These are phyloP conservation scores for Fusarium sp. DNA, from an alignment of 2,329 filamentous ascomycete genomes.

Conservation along the genomic window DNA sequence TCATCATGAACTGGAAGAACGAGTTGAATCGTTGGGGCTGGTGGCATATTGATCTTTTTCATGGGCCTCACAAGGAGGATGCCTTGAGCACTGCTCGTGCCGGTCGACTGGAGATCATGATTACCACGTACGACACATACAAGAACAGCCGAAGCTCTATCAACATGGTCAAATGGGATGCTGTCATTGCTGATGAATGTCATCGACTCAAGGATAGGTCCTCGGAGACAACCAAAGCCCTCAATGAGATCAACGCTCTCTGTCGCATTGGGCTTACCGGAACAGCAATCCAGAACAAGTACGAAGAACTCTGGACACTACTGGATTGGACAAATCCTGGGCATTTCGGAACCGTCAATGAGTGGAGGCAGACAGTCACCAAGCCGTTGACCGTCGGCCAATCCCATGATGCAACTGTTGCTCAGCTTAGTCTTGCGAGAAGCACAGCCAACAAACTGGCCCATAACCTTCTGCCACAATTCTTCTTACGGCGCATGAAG, in stretches of 20 bases:
- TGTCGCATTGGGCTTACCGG: slow-evolving; percentile 95
- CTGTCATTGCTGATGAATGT: slow-evolving; percentile 94
- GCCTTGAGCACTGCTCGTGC: slow-evolving; percentile 80
- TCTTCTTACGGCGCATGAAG: slow-evolving; percentile 95
- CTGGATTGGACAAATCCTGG: slow-evolving; percentile 97
- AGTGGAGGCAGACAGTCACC: slow-evolving; percentile 86
- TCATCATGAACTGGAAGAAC: slow-evolving; percentile 92
- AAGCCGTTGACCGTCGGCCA: slow-evolving; percentile 89
- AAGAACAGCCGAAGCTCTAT: slow-evolving; percentile 80
- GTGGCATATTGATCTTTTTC: slow-evolving; percentile 91
- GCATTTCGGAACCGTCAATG: slow-evolving; percentile 72
- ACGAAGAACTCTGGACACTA: slow-evolving; percentile 96
- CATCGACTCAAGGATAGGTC: slow-evolving; percentile 87
- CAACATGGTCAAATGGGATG: slow-evolving; percentile 93
- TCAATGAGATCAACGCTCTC: slow-evolving; percentile 91
- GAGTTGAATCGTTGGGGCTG: slow-evolving; percentile 94
- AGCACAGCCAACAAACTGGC: slow-evolving; percentile 89
- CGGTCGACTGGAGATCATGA: slow-evolving; percentile 89
- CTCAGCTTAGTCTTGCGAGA: slow-evolving; percentile 85
- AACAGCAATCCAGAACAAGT: slow-evolving; percentile 97
- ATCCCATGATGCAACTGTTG: slow-evolving; percentile 89
- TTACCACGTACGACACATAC: slow-evolving; percentile 96
- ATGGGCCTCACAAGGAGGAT: slow-evolving; percentile 78
- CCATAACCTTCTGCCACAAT: slow-evolving; percentile 87
- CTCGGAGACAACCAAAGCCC: slow-evolving; percentile 85